phyloP scores from a whole-genome alignment of 2,329 filamentous ascomycete genomes.

The Hypoxylon sp. region DNA sequence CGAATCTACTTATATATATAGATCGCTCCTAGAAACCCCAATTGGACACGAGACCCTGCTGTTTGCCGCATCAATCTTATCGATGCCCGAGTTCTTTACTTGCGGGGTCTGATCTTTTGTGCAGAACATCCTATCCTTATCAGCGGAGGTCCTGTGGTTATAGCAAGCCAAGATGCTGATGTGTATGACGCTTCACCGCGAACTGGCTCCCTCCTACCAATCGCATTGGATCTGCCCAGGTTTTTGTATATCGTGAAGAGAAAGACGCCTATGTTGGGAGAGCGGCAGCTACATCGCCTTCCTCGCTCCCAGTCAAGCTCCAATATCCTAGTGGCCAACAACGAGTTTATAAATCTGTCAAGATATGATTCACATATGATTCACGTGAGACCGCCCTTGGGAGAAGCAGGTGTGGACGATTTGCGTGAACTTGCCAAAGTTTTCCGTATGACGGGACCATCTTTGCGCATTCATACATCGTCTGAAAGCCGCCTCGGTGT shows the following conservation, averaged over 20 bases:
- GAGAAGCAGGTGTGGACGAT: conserved; percentile 35
- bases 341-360: conserved; percentile 9
- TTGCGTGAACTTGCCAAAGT: conserved; percentile 43
- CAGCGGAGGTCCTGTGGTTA: neutral
- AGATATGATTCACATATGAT: conserved; percentile 27
- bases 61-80: neutral
- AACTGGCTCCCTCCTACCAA: neutral
- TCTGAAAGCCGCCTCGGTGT: conserved; percentile 38
- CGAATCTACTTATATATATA: neutral
- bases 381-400: conserved; percentile 16
- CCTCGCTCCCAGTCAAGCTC: conserved; percentile 47
- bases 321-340: conserved; percentile 41
- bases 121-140: neutral
- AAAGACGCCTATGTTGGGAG: conserved; percentile 21
- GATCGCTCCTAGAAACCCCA: conserved; percentile 1
- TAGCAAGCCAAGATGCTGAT: neutral
- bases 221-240: neutral
- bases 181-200: neutral
- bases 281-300: conserved; percentile 25
- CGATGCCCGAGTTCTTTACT: neutral
- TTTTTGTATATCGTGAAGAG: conserved; percentile 5
- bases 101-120: neutral
- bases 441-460: conserved; percentile 43
- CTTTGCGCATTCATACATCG: conserved; percentile 21
- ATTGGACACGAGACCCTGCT: conserved; percentile 9